Evolutionary conservation across 768 basidiomycete genomes (phyloP), one percentile per base, ranked within the genome.

Genomic region (Rhodotorula kratochvilovae): DNA sequence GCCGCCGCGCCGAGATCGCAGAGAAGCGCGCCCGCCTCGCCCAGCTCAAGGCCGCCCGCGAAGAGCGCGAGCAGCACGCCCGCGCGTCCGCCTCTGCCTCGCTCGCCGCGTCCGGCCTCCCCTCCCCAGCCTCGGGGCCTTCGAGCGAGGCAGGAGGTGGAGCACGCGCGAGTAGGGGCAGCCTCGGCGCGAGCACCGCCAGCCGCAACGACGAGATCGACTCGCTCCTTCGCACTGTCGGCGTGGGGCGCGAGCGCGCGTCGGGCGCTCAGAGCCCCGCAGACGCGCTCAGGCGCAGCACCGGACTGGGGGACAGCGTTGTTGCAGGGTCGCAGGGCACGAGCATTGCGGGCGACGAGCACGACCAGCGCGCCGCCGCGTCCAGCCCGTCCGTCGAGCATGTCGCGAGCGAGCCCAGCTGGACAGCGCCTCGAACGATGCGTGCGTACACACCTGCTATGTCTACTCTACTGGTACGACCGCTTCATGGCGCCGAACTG

Each of bases 11-110:
- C 78, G 93, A 96, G 81, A 90, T 97, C 70, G 92, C 92, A 80
- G 90, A 88, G 35, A 98, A 97, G 82, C 84, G 88, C 72, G 86
- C 87, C 19, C 93, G 92, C 81, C 87, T 97, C 45, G 90, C 87
- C 61, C 91, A 91, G 73, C 84, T 96, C 46, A 66, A 68, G 36
- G 42, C 36, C 10, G 73, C 77, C 1, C 70, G 77, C 39, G 74
- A 75, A 48, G 74, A 72, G 55, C 71, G 76, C 27, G 68, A 67
- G 31, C 42, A 43, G 23, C 36, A 56, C n/a, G 27, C 33, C 16
- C 64, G 43, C n/a, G 59, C 39, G 27, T 53, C 54, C 39, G 63
- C 63, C 56, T 19, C 64, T 39, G 13, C 63, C 3, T 43, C 61
- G 15, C 35, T 57, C 31, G 43, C 66, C 36, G 31, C 66, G 53